A percentile compares a stretch with the other conserved stretches of the same genome.
Conservation (phyloP, 805 yeast genomes). For the Wickerhamomyces hampshirensis region DNA sequence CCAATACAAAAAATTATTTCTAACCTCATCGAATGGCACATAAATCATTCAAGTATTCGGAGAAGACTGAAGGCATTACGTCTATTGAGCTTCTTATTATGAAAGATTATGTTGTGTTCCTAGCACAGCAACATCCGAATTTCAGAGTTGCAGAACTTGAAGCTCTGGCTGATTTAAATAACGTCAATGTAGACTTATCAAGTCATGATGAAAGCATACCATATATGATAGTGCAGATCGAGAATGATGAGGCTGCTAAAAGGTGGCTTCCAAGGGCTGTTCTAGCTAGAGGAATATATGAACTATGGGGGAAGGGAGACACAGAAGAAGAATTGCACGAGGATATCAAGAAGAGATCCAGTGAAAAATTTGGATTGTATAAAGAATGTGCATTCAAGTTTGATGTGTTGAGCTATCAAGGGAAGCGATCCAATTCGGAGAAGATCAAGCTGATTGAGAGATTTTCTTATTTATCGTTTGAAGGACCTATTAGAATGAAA, state of each 20-base stretch:
- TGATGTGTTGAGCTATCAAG: constrained; percentile 74
- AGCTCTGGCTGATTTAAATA: constrained; percentile 67
- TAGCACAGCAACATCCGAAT: constrained; percentile 79
- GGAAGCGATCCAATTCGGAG: constrained; percentile 47
- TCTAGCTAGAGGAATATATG: constrained; percentile 71
- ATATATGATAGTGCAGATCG: constrained; percentile 63
- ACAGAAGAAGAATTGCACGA: constrained; percentile 54
- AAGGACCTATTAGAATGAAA: constrained; percentile 77
- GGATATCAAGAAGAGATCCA: constrained; percentile 28
- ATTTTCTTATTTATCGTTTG: constrained; percentile 62
- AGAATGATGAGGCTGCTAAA: constrained; percentile 62
- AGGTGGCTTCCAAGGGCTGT: constrained; percentile 63
- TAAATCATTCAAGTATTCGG: background rate
- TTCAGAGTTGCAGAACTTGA: constrained; percentile 82
- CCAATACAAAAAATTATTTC: background rate
- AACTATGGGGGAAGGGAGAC: constrained; percentile 73
- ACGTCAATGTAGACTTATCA: constrained; percentile 53
- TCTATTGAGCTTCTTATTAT: no score
- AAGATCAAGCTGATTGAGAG: constrained; percentile 64
- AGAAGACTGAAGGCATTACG: background rate
- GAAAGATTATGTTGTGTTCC: constrained; percentile 66
- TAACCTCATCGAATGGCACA: background rate
- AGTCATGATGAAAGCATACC: constrained; percentile 59
- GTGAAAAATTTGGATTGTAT: constrained; percentile 26
- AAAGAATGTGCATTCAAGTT: constrained; percentile 63